Percentiles rank a stretch among this genome's conserved stretches.
phyloP scores from a whole-genome alignment of 1,284 basidiomycete genomes.

The Cryptococcus jaspeensis region DNA sequence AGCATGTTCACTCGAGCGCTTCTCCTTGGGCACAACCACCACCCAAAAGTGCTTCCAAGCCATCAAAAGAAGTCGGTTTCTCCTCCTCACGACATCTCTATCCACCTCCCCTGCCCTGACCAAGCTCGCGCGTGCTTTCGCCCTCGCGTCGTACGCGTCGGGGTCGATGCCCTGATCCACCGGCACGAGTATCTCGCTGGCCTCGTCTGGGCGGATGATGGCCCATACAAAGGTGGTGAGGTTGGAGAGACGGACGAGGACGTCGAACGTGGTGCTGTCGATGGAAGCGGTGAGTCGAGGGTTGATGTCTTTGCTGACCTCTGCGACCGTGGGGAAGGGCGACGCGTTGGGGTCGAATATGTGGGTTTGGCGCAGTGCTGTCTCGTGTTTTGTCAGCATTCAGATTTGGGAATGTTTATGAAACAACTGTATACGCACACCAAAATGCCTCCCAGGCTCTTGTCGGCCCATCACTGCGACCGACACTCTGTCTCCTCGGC shows the following conservation, averaged over 20 bases:
- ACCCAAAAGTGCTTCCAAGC: conserved; percentile 41
- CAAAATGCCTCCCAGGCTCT: conserved; percentile 22
- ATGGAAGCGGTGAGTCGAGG: conserved; percentile 8
- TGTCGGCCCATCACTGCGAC: not conserved
- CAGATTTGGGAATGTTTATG: not conserved
- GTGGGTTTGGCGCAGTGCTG: conserved; percentile 23
- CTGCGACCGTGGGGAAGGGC: conserved; percentile 19
- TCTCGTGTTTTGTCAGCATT: not conserved
- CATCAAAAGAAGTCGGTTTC: conserved; percentile 23
- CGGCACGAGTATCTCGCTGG: conserved; percentile 8
- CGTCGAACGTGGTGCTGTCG: conserved; percentile 7
- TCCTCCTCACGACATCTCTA: conserved; percentile 12
- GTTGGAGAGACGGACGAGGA: conserved; percentile 24
- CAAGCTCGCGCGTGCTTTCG: conserved; percentile 4
- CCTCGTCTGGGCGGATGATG: conserved; percentile 31
- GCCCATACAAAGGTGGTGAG: conserved; percentile 32
- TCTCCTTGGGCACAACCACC: conserved; percentile 21
- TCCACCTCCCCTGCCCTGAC: conserved; percentile 3
- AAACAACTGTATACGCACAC: conserved; percentile 10
- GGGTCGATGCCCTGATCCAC: conserved; percentile 1
- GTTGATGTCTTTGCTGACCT: conserved; percentile 19
- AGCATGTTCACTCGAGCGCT: conserved; percentile 17
- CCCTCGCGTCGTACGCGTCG: conserved; percentile 4
- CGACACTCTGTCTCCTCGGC: not conserved
- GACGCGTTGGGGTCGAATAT: conserved; percentile 23